A percentile compares a stretch with the other conserved stretches of the same genome.
Evolutionary conservation across 1,139 yeast genomes (phyloP).

Genomic region (Starmera stellimalicola): DNA sequence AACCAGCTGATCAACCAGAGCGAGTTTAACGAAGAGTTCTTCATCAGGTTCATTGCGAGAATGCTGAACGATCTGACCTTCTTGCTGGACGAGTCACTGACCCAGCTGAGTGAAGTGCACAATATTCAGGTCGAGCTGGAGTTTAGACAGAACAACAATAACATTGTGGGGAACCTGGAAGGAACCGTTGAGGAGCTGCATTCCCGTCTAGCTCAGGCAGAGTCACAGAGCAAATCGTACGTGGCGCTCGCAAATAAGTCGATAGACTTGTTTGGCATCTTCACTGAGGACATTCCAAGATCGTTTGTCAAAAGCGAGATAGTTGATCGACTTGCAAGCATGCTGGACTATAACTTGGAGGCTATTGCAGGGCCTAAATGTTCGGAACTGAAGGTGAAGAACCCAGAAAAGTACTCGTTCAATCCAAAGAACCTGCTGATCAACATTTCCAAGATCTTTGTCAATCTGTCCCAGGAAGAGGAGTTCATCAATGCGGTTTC

Average conservation of each 20-base stretch:
- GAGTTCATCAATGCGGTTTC: constrained; percentile 76
- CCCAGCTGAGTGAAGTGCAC: constrained; percentile 72
- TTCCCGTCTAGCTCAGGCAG: constrained; percentile 49
- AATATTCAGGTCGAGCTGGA: constrained; percentile 52
- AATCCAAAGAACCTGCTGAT: constrained; percentile 67
- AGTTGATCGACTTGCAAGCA: constrained; percentile 88
- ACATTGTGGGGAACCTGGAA: constrained; percentile 30
- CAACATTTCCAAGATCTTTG: constrained; percentile 65
- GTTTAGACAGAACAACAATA: constrained; percentile 27
- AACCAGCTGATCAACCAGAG: constrained; percentile 63
- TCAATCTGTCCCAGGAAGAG: constrained; percentile 54
- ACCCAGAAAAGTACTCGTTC: constrained; percentile 79
- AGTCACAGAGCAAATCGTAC: constrained; percentile 70
- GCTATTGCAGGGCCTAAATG: constrained; percentile 94
- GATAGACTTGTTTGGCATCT: constrained; percentile 65
- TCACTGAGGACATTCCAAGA: constrained; percentile 77
- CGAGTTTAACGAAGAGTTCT: constrained; percentile 60
- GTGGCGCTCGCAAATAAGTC: constrained; percentile 82
- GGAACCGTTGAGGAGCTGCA: constrained; percentile 52
- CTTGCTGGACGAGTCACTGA: constrained; percentile 81
- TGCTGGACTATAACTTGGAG: constrained; percentile 85
- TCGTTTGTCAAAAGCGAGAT: constrained; percentile 86
- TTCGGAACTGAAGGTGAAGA: constrained; percentile 72
- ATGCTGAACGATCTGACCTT: constrained; percentile 92
- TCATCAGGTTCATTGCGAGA: constrained; percentile 86